phyloP scores from a whole-genome alignment of 2,329 filamentous ascomycete genomes.

The Aspergillus sp. region DNA sequence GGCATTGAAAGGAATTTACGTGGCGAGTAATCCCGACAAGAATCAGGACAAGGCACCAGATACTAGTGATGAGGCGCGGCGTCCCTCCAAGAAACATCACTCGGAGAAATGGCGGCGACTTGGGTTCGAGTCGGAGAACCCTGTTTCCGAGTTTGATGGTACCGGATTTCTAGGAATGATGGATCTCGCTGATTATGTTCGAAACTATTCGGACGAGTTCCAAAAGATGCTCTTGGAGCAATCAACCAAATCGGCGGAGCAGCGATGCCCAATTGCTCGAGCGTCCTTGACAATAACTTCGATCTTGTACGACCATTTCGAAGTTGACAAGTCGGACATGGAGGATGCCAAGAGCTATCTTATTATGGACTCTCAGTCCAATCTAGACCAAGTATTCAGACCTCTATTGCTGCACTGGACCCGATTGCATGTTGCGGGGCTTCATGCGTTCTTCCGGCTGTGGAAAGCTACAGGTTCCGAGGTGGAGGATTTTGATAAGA shows the following conservation, averaged over 20 bases:
- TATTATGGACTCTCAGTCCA: slow-evolving; percentile 64
- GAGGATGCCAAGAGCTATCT: slow-evolving; percentile 73
- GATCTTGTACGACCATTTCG: slow-evolving; percentile 91
- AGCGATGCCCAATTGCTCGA: slow-evolving; percentile 79
- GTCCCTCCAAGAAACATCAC: slow-evolving; percentile 65
- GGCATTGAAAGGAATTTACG: slow-evolving; percentile 76
- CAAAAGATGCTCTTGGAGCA: slow-evolving; percentile 91
- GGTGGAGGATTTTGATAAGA: slow-evolving; percentile 84
- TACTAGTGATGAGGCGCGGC: slow-evolving; percentile 41
- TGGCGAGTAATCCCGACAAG: slow-evolving; percentile 59
- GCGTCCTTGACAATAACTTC: slow-evolving; percentile 81
- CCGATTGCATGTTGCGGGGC: slow-evolving; percentile 72
- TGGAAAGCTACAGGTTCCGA: slow-evolving; percentile 89
- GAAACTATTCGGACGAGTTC: slow-evolving; percentile 85
- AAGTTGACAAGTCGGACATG: slow-evolving; percentile 75
- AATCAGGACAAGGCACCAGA: slow-evolving; percentile 22
- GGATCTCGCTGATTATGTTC: slow-evolving; percentile 90
- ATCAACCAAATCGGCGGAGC: slow-evolving; percentile 60
- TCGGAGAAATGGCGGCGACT: slow-evolving; percentile 89
- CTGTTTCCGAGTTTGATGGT: slow-evolving; percentile 73
- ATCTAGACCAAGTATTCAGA: slow-evolving; percentile 79
- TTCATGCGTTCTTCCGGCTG: slow-evolving; percentile 81
- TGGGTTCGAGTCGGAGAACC: slow-evolving; percentile 86
- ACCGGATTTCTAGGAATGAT: slow-evolving; percentile 93
- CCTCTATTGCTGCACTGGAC: slow-evolving; percentile 92